These are phyloP conservation scores for Paraphaeosphaeria minitans DNA, from an alignment of 2,329 filamentous ascomycete species.

Conservation along the genomic window DNA sequence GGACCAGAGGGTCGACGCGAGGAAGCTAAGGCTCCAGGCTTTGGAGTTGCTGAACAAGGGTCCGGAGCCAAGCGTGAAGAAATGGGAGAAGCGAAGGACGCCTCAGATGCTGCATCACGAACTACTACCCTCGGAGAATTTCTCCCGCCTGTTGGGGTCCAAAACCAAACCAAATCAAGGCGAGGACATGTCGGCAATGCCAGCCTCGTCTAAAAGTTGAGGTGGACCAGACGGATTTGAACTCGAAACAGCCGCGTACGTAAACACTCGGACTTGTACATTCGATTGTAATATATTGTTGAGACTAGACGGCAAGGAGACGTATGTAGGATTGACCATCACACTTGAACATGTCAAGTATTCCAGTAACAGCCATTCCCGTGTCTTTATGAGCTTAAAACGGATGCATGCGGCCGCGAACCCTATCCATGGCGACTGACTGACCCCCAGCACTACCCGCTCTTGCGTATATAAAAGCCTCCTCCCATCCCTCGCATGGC, in stretches of 20 bases:
- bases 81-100: conserved; percentile 35
- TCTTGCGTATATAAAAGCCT: too few species aligned
- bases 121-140: background rate
- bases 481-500: too few species aligned
- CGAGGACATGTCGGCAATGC: background rate
- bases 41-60: conserved; percentile 28
- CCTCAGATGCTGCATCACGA: conserved; percentile 17
- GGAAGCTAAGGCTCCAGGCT: conserved; percentile 32
- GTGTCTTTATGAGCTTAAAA: too few species aligned
- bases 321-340: conserved; percentile 2
- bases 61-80: conserved; percentile 15
- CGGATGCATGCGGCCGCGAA: too few species aligned
- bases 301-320: background rate
- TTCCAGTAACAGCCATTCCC: too few species aligned
- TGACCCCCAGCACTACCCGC: too few species aligned
- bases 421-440: too few species aligned
- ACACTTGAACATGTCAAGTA: too few species aligned
- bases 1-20: conserved; percentile 23
- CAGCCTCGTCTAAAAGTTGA: background rate
- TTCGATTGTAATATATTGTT: conserved; percentile 17
- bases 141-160: background rate
- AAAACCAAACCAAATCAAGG: background rate
- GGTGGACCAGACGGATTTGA: background rate
- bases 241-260: background rate
- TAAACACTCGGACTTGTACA: conserved; percentile 8